Evolutionary conservation across 78 protist species (phyloP), one percentile per base, ranked within the genome.

Genomic region (Polysphondylium violaceum): DNA sequence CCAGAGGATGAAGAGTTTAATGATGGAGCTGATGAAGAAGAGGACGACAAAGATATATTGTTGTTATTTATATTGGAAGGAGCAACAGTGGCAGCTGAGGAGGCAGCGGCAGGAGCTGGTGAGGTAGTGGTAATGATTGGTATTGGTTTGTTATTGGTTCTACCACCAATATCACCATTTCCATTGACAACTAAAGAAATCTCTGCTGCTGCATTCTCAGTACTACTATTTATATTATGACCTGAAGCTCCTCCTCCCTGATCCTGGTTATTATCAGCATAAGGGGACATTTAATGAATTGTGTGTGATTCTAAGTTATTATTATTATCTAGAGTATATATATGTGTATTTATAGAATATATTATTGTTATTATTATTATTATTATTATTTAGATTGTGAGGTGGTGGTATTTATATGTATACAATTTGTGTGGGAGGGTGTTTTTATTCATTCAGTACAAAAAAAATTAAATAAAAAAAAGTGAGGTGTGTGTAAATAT

Each of bases 251-350:
- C 75, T 17, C 76, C 56, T 50, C 56, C 77, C 17, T 41, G 72
- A 47, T 64, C 72, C 25, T 64, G 72, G 19, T 56, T 56, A 56
- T 11, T 71, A 29, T 71, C 60, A 4, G 73, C 31, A 64, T 31
- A 64, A 36, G 73, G 73, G 33, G 73, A 31, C 73, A 64, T 64
- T n/a, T n/a, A n/a, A n/a, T n/a, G n/a, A n/a, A n/a, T n/a, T n/a
- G n/a, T n/a, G n/a, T n/a, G n/a, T n/a, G n/a, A n/a, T n/a, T n/a
- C n/a, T n/a, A n/a, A n/a, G n/a, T n/a, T n/a, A n/a, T n/a, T n/a
- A n/a, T n/a, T n/a, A n/a, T n/a, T n/a, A n/a, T n/a, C n/a, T n/a
- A n/a, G n/a, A n/a, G n/a, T n/a, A n/a, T n/a, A n/a, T n/a, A n/a
- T n/a, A n/a, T n/a, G n/a, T n/a, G n/a, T n/a, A n/a, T n/a, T n/a